A percentile compares a stretch with the other conserved stretches of the same genome.
Evolutionary conservation across 1,284 basidiomycete species (phyloP).

Genomic region (Melampsora larici-populina): DNA sequence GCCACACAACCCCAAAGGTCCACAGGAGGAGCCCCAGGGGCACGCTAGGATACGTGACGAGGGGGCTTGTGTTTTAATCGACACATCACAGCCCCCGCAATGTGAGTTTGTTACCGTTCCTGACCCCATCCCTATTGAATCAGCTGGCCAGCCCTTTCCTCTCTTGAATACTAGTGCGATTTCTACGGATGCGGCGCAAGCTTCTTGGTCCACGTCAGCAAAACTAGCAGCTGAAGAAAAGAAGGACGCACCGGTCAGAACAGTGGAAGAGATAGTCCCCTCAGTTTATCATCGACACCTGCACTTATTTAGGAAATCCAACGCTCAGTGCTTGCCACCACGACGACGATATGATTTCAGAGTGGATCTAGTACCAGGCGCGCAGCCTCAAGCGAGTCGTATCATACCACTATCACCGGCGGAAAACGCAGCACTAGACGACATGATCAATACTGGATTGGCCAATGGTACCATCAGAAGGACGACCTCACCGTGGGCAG

Average conservation of each 20-base stretch:
- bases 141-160: background rate
- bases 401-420: background rate
- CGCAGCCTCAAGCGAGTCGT: background rate
- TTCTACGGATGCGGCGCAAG: background rate
- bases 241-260: background rate
- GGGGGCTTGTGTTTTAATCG: too few relatives aligned
- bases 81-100: too few relatives aligned
- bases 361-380: background rate
- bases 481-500: slow-evolving; percentile 8
- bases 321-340: background rate
- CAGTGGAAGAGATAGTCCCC: background rate
- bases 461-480: background rate
- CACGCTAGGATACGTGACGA: too few relatives aligned
- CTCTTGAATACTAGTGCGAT: background rate
- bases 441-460: too few relatives aligned
- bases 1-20: too few relatives aligned
- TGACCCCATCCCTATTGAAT: background rate
- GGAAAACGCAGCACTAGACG: background rate
- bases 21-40: too few relatives aligned
- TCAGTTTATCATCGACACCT: background rate
- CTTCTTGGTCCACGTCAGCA: background rate
- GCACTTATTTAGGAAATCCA: background rate
- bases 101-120: too few relatives aligned
- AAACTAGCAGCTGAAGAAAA: background rate
- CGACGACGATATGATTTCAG: background rate